Evolutionary conservation across 768 basidiomycete genomes (phyloP).

Genomic region (Collybiopsis confluens): DNA sequence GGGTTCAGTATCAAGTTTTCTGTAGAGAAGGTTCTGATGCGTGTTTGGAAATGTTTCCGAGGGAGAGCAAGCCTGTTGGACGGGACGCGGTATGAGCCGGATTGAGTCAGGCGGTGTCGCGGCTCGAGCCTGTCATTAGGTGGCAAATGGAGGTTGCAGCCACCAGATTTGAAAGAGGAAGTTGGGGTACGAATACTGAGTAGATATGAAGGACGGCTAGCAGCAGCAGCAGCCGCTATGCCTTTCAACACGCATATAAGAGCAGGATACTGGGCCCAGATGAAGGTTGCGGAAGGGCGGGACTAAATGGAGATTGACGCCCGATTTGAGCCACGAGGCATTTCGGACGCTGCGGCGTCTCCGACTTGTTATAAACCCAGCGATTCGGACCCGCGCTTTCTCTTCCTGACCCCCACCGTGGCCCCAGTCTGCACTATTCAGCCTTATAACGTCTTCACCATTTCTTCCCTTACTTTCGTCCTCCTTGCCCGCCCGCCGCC

Average conservation of each 20-base stretch:
- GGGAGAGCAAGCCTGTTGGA: neutral
- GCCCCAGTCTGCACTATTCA: neutral
- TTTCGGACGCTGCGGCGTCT: neutral
- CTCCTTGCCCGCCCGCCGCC: neutral
- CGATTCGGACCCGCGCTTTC: neutral
- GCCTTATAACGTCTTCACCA: neutral
- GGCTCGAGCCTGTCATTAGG: neutral
- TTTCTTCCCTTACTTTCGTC: slow-evolving; percentile 4
- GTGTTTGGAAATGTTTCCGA: neutral
- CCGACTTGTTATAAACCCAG: slow-evolving; percentile 1
- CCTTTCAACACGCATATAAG: too few relatives aligned
- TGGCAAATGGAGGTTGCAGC: neutral
- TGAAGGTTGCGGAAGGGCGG: neutral
- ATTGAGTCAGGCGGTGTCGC: slow-evolving; percentile 4
- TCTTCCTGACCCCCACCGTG: neutral
- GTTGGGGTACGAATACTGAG: too few relatives aligned
- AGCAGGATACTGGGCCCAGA: too few relatives aligned
- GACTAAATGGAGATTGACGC: slow-evolving; percentile 2
- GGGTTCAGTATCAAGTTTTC: neutral
- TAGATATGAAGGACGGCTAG: too few relatives aligned
- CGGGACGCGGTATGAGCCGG: neutral
- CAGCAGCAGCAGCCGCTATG: too few relatives aligned
- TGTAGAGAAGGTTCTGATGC: slow-evolving; percentile 4
- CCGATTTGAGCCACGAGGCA: neutral
- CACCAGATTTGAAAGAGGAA: neutral